Base-by-base conservation (phyloP, 1,284 basidiomycete species). In the Rugosomyces carneus region DNA sequence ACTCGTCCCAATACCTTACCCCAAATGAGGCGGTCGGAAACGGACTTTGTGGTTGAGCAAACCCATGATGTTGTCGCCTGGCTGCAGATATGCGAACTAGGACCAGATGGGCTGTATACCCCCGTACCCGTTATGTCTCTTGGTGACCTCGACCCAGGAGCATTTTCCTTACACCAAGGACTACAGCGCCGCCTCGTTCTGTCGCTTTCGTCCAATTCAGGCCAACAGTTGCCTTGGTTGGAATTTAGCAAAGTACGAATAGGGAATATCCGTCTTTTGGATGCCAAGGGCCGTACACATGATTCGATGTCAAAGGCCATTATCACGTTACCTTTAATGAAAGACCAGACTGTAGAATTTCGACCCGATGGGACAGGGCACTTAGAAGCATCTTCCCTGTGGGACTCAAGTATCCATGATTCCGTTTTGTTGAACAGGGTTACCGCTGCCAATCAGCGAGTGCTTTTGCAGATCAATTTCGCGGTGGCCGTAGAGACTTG, bases 361-460 rank as follows among this genome's bases (percentile, higher is more conserved):
- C 83, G 73, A 55, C 73, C 86, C 0, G 91, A 96, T 65, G 93
- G 93, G 1, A 89, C 88, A 2, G 84, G 88, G 3, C 64, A 64
- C 5, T 66, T 95, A 37, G 68, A 71, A 23, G 84, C 82, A 4
- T 76, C 81, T 42, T 85, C 85, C 0, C 72, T 89, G 3, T 99
- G 95, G 95, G 96, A 99, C 67, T 91, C 90, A 1, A 91, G 92
- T 49, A 72, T 92, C 5, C 95, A 98, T 65, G 84, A 93, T 57
- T 93, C 90, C 3, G 65, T 81, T 13, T 72, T 94, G 44, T 75
- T 99, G 49, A 95, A 98, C 63, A 78, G 85, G 13, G 81, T 91
- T 18, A 97, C 95, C 0, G 73, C 79, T 0, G 61, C 78, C 3
- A 83, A 83, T 37, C 89, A 94, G 53, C 81, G 89, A 18, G 75